phyloP scores from a whole-genome alignment of 495 filamentous ascomycete genomes.

The Penicillium bialowiezense region DNA sequence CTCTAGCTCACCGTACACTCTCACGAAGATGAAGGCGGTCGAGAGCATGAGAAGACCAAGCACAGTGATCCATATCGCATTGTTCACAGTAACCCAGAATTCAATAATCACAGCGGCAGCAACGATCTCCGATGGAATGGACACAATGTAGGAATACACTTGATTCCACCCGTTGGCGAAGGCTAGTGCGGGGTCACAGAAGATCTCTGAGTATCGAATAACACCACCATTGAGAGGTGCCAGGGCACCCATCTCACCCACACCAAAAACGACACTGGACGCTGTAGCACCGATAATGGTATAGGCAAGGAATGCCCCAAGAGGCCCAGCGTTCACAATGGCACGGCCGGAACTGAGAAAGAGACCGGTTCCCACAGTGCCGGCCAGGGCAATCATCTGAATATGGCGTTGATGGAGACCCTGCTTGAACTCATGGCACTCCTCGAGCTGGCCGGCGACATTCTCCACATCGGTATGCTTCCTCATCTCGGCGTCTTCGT shows the following conservation, averaged over 20 bases:
- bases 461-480: not conserved
- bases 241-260: slow-evolving; percentile 27
- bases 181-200: slow-evolving; percentile 28
- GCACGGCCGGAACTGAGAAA: slow-evolving; percentile 50
- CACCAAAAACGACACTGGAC: slow-evolving; percentile 16
- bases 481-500: slow-evolving; percentile 8
- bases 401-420: slow-evolving; percentile 23
- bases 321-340: slow-evolving; percentile 59
- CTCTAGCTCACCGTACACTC: slow-evolving; percentile 46
- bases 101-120: slow-evolving; percentile 49
- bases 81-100: slow-evolving; percentile 39
- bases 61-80: slow-evolving; percentile 43
- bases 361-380: slow-evolving; percentile 32
- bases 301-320: slow-evolving; percentile 37
- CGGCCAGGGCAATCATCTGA: slow-evolving; percentile 44
- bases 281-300: slow-evolving; percentile 20
- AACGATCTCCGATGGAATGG: slow-evolving; percentile 38
- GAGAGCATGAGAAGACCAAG: slow-evolving; percentile 43
- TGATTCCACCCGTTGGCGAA: slow-evolving; percentile 33
- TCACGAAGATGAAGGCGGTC: slow-evolving; percentile 41
- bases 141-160: slow-evolving; percentile 25
- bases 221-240: slow-evolving; percentile 27
- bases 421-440: slow-evolving; percentile 5
- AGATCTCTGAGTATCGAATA: slow-evolving; percentile 23
- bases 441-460: slow-evolving; percentile 8